A percentile compares a stretch with the other conserved stretches of the same genome.
Evolutionary conservation across 2,329 filamentous ascomycete genomes (phyloP).

Genomic region (Blastomyces parvus): DNA sequence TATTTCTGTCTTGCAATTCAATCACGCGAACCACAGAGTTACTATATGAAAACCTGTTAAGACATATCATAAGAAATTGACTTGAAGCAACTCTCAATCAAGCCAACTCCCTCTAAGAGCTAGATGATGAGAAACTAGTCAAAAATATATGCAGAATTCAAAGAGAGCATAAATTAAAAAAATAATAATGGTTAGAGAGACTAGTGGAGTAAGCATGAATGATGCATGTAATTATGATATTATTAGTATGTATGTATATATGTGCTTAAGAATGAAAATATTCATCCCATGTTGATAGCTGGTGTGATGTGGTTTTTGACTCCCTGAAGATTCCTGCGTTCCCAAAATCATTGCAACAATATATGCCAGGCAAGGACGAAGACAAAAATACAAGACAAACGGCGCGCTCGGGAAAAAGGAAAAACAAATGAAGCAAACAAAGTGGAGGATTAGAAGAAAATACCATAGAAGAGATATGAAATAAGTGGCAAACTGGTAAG

Average conservation of each 20-base stretch:
- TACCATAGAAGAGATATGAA: conserved; percentile 2
- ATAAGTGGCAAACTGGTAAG: background rate
- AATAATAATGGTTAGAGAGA: background rate
- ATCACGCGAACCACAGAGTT: no score
- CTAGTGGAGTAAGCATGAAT: background rate
- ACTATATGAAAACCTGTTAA: no score
- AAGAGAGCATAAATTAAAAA: background rate
- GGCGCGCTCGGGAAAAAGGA: background rate
- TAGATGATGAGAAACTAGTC: no score
- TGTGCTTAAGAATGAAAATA: background rate
- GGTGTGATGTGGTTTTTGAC: background rate
- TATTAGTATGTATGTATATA: conserved; percentile 4
- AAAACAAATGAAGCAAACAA: background rate
- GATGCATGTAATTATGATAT: conserved; percentile 5
- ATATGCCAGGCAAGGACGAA: background rate
- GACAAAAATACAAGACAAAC: background rate
- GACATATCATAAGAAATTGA: no score
- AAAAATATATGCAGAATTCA: background rate
- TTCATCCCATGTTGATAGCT: background rate
- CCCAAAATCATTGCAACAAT: background rate
- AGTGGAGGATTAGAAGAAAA: background rate
- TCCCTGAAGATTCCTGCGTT: background rate
- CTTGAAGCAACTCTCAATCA: no score
- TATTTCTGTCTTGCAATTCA: no score
- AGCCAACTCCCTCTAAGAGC: no score